Conservation (phyloP, 73 alveolate species). For the Paramecium octaurelia region DNA sequence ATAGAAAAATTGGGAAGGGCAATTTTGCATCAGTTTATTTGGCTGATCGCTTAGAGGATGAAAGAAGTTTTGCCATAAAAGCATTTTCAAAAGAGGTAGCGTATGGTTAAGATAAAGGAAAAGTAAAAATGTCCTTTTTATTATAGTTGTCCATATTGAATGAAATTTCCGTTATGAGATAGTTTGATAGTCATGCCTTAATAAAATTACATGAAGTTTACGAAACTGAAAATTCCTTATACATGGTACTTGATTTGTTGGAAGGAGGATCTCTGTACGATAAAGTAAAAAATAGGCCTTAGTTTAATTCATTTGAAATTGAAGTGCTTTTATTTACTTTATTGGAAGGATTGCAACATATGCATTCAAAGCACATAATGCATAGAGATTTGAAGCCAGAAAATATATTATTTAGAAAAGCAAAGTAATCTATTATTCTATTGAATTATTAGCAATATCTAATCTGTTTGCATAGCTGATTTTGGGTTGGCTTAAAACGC, state of each 20-base stretch:
- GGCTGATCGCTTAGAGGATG: constrained; percentile 65
- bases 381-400: constrained; percentile 98
- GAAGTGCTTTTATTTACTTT: constrained; percentile 71
- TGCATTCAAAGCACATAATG: constrained; percentile 80
- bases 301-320: constrained; percentile 69
- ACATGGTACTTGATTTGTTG: constrained; percentile 71
- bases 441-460: constrained; percentile 49
- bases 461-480: constrained; percentile 62
- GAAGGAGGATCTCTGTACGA: constrained; percentile 84
- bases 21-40: constrained; percentile 63
- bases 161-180: constrained; percentile 87
- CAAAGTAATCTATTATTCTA: not conserved
- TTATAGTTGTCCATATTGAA: constrained; percentile 74
- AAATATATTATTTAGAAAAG: constrained; percentile 81
- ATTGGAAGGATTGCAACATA: constrained; percentile 76
- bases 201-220: constrained; percentile 77
- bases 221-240: constrained; percentile 76
- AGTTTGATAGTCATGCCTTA: constrained; percentile 84
- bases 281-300: constrained; percentile 68
- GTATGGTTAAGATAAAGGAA: constrained; percentile 55
- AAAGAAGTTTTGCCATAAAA: constrained; percentile 51
- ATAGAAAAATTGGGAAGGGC: constrained; percentile 54
- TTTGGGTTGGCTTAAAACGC: constrained; percentile 63
- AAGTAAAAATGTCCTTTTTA: not conserved
- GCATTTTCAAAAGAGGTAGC: constrained; percentile 62